Percentiles rank a stretch among this genome's conserved stretches.
phyloP scores from a whole-genome alignment of 306 rosid genomes.

The Castanea sativa region DNA sequence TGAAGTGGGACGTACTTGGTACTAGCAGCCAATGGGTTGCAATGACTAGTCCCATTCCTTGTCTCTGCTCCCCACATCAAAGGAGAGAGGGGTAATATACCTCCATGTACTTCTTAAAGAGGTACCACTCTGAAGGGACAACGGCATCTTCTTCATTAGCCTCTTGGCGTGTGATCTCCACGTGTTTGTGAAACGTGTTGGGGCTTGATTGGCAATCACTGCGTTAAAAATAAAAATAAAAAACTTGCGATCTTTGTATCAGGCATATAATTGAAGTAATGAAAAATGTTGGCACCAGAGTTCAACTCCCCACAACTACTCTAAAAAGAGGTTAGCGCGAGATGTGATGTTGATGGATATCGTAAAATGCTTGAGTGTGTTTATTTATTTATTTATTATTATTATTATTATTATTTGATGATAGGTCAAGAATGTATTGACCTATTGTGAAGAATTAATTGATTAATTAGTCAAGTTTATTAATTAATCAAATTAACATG shows the following conservation, averaged over 20 bases:
- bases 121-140: conserved; percentile 28
- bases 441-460: no score
- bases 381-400: no score
- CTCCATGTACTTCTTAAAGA: conserved; percentile 38
- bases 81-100: conserved; percentile 35
- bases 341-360: no score
- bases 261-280: neutral
- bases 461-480: no score
- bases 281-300: neutral
- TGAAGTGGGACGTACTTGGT: conserved; percentile 41
- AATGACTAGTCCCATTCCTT: conserved; percentile 47
- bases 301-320: no score
- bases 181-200: conserved; percentile 34
- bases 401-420: no score
- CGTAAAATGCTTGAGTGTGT: no score
- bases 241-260: neutral
- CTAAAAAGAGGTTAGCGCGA: no score
- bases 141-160: conserved; percentile 28
- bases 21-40: conserved; percentile 53
- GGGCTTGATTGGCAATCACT: neutral
- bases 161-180: conserved; percentile 42
- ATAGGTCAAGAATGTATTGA: no score
- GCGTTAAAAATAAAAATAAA: neutral
- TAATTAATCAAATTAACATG: no score
- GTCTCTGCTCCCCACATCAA: conserved; percentile 45